A percentile compares a stretch with the other conserved stretches of the same genome.
Conservation (phyloP, 768 basidiomycete species). For the Pulveroboletus frians region DNA sequence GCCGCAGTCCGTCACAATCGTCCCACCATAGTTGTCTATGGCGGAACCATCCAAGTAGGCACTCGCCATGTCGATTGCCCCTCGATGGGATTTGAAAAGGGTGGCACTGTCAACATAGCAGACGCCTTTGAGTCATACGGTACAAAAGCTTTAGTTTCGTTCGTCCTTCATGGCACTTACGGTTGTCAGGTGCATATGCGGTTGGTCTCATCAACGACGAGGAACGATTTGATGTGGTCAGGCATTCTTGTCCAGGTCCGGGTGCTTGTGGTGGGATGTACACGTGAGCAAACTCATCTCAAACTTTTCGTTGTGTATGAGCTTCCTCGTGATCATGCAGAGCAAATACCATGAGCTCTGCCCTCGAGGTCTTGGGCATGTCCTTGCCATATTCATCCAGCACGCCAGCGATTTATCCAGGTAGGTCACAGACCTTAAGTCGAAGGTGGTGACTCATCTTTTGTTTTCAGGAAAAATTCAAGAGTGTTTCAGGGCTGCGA, state of each 20-base stretch:
- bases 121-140: slow-evolving; percentile 86
- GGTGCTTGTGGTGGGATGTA: slow-evolving; percentile 90
- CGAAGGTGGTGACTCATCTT: neutral
- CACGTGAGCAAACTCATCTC: slow-evolving; percentile 42
- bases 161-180: neutral
- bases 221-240: slow-evolving; percentile 78
- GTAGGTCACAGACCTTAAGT: slow-evolving; percentile 31
- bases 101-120: slow-evolving; percentile 79
- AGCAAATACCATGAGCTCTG: slow-evolving; percentile 87
- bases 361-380: slow-evolving; percentile 79
- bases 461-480: slow-evolving; percentile 61
- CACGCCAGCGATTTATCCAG: slow-evolving; percentile 67
- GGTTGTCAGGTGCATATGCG: slow-evolving; percentile 59
- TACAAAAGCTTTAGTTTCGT: slow-evolving; percentile 18
- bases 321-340: slow-evolving; percentile 25
- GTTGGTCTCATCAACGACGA: slow-evolving; percentile 76
- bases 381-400: slow-evolving; percentile 76
- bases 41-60: slow-evolving; percentile 80
- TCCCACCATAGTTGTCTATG: slow-evolving; percentile 83
- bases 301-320: neutral
- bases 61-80: slow-evolving; percentile 76
- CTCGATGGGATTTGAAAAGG: slow-evolving; percentile 67
- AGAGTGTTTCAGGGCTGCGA: slow-evolving; percentile 75
- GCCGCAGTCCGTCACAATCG: slow-evolving; percentile 84
- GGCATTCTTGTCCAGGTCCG: slow-evolving; percentile 78